These are phyloP conservation scores for Backusella macrospora DNA, from an alignment of 192 early-diverging fungal species.

Conservation along the genomic window DNA sequence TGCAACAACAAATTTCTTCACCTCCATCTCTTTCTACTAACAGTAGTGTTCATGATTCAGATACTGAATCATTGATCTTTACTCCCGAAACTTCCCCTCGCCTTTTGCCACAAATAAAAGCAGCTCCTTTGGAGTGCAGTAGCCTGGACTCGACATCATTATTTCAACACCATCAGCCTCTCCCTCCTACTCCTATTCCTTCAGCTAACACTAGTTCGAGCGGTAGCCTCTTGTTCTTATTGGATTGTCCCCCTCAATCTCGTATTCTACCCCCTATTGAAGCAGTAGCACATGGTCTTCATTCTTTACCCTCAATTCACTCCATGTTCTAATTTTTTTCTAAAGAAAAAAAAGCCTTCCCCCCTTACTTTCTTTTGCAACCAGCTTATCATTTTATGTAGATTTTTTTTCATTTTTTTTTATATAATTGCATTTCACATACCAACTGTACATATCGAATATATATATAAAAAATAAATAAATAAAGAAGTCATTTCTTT, in stretches of 20 bases:
- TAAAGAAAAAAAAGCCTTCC: too few relatives aligned
- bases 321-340: not conserved
- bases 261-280: slow-evolving; percentile 40
- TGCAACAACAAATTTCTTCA: slow-evolving; percentile 25
- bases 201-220: too few relatives aligned
- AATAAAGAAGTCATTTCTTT: too few relatives aligned
- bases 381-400: too few relatives aligned
- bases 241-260: slow-evolving; percentile 38
- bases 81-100: slow-evolving; percentile 54
- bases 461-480: too few relatives aligned
- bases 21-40: slow-evolving; percentile 38
- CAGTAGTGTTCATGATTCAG: slow-evolving; percentile 34
- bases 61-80: slow-evolving; percentile 41
- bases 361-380: not conserved
- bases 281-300: not conserved
- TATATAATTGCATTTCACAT: too few relatives aligned
- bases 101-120: slow-evolving; percentile 31
- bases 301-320: not conserved
- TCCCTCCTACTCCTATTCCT: too few relatives aligned
- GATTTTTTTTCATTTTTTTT: too few relatives aligned
- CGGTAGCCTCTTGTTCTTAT: slow-evolving; percentile 26
- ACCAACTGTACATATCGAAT: too few relatives aligned
- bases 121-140: slow-evolving; percentile 37
- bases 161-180: too few relatives aligned
- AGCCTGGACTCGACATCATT: not conserved